Evolutionary conservation across 805 yeast species (phyloP).

Genomic region (Candida koratica): DNA sequence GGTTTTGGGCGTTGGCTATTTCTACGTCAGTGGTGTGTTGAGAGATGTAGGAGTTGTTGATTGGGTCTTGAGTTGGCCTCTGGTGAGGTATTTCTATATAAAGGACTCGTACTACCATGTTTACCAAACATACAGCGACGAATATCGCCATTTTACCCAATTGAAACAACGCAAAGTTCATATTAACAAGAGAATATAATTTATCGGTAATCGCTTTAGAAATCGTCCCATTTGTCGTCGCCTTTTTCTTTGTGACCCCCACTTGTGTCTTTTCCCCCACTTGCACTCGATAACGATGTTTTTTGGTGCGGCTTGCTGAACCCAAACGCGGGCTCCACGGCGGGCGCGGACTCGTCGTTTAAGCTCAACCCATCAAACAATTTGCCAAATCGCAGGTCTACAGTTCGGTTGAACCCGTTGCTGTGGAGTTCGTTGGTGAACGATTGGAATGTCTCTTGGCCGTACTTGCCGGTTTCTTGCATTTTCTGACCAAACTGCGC

Average conservation of each 20-base stretch:
- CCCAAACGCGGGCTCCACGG: conserved; percentile 66
- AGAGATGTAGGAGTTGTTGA: conserved; percentile 68
- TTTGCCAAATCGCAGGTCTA: conserved; percentile 45
- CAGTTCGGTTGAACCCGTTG: conserved; percentile 40
- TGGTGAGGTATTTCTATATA: conserved; percentile 48
- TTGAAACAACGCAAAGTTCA: conserved; percentile 4
- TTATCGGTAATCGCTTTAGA: conserved; percentile 28
- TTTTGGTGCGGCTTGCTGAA: conserved; percentile 52
- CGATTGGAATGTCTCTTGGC: conserved; percentile 61
- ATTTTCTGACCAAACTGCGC: conserved; percentile 93
- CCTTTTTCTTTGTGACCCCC: conserved; percentile 45
- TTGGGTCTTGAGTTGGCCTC: conserved; percentile 57
- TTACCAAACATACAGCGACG: conserved; percentile 46
- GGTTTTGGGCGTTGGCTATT: conserved; percentile 56
- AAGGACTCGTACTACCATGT: conserved; percentile 58
- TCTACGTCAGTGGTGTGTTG: conserved; percentile 45
- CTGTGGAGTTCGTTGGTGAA: conserved; percentile 47
- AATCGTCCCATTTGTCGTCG: conserved; percentile 67
- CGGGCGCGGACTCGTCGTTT: conserved; percentile 28
- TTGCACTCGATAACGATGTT: conserved; percentile 53
- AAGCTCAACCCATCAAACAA: conserved; percentile 54
- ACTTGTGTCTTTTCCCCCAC: conserved; percentile 37
- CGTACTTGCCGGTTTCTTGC: conserved; percentile 79
- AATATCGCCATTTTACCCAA: conserved; percentile 28
- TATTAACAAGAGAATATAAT: no score